phyloP scores from a whole-genome alignment of 208 protist genomes.

The Trypanosoma platydactyli region DNA sequence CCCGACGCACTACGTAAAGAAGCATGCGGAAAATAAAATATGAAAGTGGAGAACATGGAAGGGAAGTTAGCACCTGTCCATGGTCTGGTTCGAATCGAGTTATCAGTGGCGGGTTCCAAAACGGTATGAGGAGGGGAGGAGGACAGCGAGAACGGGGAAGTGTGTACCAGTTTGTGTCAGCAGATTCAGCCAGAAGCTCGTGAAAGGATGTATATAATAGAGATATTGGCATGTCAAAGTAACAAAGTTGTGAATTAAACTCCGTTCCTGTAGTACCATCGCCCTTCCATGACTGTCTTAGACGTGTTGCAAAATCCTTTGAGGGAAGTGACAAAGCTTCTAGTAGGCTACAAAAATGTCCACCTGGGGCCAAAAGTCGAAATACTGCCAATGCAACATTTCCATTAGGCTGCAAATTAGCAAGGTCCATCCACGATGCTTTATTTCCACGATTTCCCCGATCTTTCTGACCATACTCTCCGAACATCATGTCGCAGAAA shows the following conservation, averaged over 20 bases:
- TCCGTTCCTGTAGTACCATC: constrained; percentile 16
- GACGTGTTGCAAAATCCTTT: constrained; percentile 38
- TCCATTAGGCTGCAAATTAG: constrained; percentile 60
- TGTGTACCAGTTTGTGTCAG: constrained; percentile 49
- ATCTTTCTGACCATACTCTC: constrained; percentile 25
- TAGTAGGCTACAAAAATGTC: constrained; percentile 53
- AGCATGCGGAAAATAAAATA: constrained; percentile 80
- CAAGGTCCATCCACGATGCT: constrained; percentile 79
- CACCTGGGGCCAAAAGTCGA: constrained; percentile 63
- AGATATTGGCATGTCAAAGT: constrained; percentile 66
- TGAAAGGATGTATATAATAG: constrained; percentile 51
- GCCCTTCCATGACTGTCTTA: constrained; percentile 63
- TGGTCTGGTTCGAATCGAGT: constrained; percentile 66
- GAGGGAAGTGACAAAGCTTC: constrained; percentile 66
- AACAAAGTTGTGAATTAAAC: constrained; percentile 20
- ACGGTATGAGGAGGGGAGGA: constrained; percentile 65
- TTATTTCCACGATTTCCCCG: constrained; percentile 6
- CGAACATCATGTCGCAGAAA: constrained; percentile 75
- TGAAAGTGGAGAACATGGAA: constrained; percentile 66
- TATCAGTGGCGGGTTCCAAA: constrained; percentile 78
- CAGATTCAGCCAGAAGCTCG: constrained; percentile 56
- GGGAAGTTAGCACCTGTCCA: constrained; percentile 58
- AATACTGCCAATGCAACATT: constrained; percentile 52
- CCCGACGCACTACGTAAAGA: constrained; percentile 45
- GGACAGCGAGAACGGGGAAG: constrained; percentile 51